Evolutionary conservation across 1,284 basidiomycete species (phyloP).

Genomic region (Stygiomarasmius scandens): DNA sequence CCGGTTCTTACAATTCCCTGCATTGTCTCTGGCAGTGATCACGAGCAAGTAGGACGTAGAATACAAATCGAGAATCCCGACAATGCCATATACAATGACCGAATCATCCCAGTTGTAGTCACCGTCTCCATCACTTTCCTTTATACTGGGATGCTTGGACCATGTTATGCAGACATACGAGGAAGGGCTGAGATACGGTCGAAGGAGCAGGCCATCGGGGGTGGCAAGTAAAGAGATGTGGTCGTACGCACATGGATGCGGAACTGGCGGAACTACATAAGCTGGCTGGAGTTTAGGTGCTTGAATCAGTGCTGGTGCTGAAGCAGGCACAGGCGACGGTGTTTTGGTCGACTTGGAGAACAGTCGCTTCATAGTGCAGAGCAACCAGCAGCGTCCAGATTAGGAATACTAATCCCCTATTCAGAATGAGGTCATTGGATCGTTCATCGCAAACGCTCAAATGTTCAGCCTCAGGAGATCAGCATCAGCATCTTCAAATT

Average conservation of each 20-base stretch:
- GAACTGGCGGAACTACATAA: slow-evolving; percentile 63
- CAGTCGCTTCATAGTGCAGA: slow-evolving; percentile 19
- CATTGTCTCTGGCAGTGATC: slow-evolving; percentile 58
- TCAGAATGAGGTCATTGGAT: not conserved
- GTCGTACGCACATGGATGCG: slow-evolving; percentile 73
- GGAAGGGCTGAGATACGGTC: slow-evolving; percentile 50
- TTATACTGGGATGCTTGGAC: slow-evolving; percentile 60
- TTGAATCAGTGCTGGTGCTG: slow-evolving; percentile 20
- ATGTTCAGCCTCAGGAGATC: no score
- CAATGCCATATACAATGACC: slow-evolving; percentile 69
- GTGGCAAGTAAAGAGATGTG: slow-evolving; percentile 62
- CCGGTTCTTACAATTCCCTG: slow-evolving; percentile 61
- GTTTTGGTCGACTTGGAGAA: slow-evolving; percentile 14
- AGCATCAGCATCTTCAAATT: no score
- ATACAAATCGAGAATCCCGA: slow-evolving; percentile 71
- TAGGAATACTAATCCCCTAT: not conserved
- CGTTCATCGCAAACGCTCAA: no score
- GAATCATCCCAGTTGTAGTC: slow-evolving; percentile 52
- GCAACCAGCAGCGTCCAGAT: not conserved
- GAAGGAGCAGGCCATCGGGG: slow-evolving; percentile 62
- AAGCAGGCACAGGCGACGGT: not conserved
- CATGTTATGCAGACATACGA: slow-evolving; percentile 61
- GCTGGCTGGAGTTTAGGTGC: slow-evolving; percentile 56
- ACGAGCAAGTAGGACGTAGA: slow-evolving; percentile 74
- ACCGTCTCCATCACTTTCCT: slow-evolving; percentile 47